Evolutionary conservation across 2,329 filamentous ascomycete genomes (phyloP).

Genomic region (Hymenoscyphus salicellus): DNA sequence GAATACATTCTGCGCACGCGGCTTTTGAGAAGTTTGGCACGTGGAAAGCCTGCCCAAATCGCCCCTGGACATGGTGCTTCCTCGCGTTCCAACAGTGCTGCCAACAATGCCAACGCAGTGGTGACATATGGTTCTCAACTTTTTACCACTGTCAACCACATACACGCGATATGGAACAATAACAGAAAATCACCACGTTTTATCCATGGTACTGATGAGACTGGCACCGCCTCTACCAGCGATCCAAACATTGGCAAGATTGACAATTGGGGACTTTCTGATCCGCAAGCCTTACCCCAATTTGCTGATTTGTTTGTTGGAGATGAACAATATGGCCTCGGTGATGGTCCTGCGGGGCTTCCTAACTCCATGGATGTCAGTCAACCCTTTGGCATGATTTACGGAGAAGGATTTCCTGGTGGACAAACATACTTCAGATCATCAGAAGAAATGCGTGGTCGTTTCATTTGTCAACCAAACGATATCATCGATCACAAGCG

Average conservation of each 20-base stretch:
- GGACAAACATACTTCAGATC: constrained; percentile 77
- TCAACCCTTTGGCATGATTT: constrained; percentile 76
- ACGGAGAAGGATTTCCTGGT: constrained; percentile 82
- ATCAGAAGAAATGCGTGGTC: constrained; percentile 70
- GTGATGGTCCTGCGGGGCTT: constrained; percentile 71
- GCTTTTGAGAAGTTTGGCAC: constrained; percentile 73
- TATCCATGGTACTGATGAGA: constrained; percentile 77
- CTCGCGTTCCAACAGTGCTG: constrained; percentile 44
- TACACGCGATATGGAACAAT: constrained; percentile 74
- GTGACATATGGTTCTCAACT: constrained; percentile 84
- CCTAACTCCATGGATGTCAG: constrained; percentile 91
- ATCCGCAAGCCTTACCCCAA: constrained; percentile 71
- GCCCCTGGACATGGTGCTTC: constrained; percentile 52
- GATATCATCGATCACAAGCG: constrained; percentile 59
- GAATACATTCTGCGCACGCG: constrained; percentile 89
- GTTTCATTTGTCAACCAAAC: constrained; percentile 64
- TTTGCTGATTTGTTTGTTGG: constrained; percentile 74
- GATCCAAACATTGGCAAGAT: constrained; percentile 74
- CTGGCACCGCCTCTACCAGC: constrained; percentile 74
- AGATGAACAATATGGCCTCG: constrained; percentile 72
- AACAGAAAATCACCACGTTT: constrained; percentile 74
- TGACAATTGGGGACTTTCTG: constrained; percentile 77
- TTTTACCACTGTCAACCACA: constrained; percentile 71
- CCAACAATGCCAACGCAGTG: constrained; percentile 66
- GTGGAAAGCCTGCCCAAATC: constrained; percentile 71